Base-by-base conservation (phyloP, 805 yeast genomes). In the Candida arabinofermentans region DNA sequence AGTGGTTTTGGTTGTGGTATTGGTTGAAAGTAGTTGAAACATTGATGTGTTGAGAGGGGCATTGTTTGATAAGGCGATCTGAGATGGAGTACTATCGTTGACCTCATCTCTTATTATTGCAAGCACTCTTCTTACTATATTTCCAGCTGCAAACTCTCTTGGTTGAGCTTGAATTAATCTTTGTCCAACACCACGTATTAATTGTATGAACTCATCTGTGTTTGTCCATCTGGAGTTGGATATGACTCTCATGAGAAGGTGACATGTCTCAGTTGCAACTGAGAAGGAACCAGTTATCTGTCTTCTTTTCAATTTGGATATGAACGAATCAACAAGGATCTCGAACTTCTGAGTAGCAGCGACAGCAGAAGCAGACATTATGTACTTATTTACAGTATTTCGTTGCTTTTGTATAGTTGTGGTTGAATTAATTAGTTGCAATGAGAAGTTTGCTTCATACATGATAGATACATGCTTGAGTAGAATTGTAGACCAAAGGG, bases 151-250 rank as follows among this genome's bases (percentile, higher is more conserved):
- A 51, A 89, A 81, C 54, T 90, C 95, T 49, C 87, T 75, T 7
- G 98, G 97, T 57, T 86, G 93, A 3, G 97, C 96, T 19, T 73
- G 76, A 29, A 79, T 78, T 36, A 93, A 66, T 24, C 74, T 66
- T 30, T 69, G 68, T 8, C 98, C 99, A 16, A 90, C 77, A 41
- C 71, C 70, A 53, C 95, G 79, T 50, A 91, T 79, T 44, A 84
- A 79, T 14, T 64, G 64, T 22, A 91, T 81, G 47, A 91, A 70
- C 46, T 86, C 88, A 44, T 77, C 81, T 9, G 87, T 77, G 43
- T 79, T 77, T 37, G 77, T 70, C 98, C 98, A 93, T 59, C 96
- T 72, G 1, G 93, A 86, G 10, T 85, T 85, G 0, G 97, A 87
- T 17, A 89, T 81, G 39, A 88, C 93, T 61, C 96, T 76, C 78